Evolutionary conservation across 1,139 yeast species (phyloP).

Genomic region (Suhomyces chickasaworum): DNA sequence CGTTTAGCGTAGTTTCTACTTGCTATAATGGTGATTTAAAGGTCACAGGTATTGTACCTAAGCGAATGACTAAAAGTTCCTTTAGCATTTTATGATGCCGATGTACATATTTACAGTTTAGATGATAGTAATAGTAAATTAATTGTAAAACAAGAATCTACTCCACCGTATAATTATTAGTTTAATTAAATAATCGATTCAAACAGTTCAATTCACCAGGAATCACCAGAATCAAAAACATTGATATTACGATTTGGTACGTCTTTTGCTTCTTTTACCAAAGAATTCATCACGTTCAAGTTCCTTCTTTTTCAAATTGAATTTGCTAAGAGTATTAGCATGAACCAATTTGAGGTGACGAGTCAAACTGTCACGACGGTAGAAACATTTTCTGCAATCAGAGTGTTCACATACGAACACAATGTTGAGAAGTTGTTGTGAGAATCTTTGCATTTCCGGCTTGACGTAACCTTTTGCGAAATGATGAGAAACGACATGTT

Average conservation of each 20-base stretch:
- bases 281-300: conserved; percentile 1
- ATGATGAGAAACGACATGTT: conserved; percentile 65
- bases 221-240: no score
- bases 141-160: neutral
- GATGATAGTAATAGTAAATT: neutral
- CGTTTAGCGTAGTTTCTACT: no score
- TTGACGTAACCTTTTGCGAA: conserved; percentile 23
- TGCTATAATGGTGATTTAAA: no score
- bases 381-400: conserved; percentile 55
- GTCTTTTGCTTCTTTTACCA: conserved; percentile 5
- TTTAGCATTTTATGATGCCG: no score
- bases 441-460: conserved; percentile 17
- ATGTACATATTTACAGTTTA: neutral
- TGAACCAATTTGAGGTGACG: conserved; percentile 59
- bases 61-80: no score
- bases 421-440: conserved; percentile 9
- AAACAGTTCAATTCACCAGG: neutral
- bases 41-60: no score
- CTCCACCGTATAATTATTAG: neutral
- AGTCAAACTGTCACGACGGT: conserved; percentile 57
- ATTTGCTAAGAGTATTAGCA: conserved; percentile 26
- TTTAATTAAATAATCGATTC: neutral
- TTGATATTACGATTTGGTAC: neutral
- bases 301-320: conserved; percentile 11
- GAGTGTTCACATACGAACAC: conserved; percentile 22